Evolutionary conservation across 768 basidiomycete species (phyloP).

Genomic region (Agaricus subrufescens): DNA sequence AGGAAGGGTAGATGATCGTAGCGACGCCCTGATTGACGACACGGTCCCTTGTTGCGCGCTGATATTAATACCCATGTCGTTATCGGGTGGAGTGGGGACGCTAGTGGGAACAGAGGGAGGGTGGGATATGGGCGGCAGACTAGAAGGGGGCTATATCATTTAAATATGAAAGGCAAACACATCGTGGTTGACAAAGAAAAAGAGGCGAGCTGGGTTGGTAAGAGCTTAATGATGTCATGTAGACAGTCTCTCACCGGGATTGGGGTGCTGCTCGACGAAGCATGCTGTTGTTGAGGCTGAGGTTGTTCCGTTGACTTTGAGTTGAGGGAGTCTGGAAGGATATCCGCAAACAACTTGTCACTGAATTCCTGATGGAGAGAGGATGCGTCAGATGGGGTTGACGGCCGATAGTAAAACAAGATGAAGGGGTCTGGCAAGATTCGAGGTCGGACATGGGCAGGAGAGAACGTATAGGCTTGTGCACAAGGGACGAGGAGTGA

Average conservation of each 20-base stretch:
- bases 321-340: slow-evolving; percentile 10
- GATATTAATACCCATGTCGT: slow-evolving; percentile 7
- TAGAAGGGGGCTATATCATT: background rate
- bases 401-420: background rate
- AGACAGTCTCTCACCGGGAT: slow-evolving; percentile 19
- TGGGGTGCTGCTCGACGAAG: slow-evolving; percentile 11
- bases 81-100: slow-evolving; percentile 3
- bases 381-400: background rate
- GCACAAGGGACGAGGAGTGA: background rate
- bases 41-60: background rate
- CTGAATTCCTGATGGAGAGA: slow-evolving; percentile 11
- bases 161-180: slow-evolving; percentile 1
- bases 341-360: background rate
- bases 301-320: slow-evolving; percentile 1
- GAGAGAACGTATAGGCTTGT: background rate
- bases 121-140: slow-evolving; percentile 9
- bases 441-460: background rate
- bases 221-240: slow-evolving; percentile 18
- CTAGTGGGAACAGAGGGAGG: background rate
- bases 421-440: background rate
- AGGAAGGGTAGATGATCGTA: slow-evolving; percentile 1
- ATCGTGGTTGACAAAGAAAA: background rate
- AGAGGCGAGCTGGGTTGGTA: background rate
- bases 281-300: slow-evolving; percentile 14
- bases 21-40: background rate